A percentile compares a stretch with the other conserved stretches of the same genome.
Evolutionary conservation across 495 filamentous ascomycete genomes (phyloP).

Genomic region (Talaromyces proteolyticus): DNA sequence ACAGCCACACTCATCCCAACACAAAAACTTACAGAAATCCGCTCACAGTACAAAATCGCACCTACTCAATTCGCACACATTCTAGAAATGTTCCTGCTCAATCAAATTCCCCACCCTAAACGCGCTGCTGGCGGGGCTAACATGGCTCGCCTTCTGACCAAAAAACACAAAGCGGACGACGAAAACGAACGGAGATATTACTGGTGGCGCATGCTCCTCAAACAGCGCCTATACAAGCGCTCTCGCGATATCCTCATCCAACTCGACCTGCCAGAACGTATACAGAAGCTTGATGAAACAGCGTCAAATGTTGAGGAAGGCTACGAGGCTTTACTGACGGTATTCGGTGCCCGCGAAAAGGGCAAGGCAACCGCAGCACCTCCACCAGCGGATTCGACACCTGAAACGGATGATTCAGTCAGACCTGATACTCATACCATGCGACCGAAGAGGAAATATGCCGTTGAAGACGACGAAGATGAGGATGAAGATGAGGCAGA

Average conservation of each 20-base stretch:
- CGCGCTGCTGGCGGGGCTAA: constrained; percentile 49
- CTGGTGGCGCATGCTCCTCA: constrained; percentile 79
- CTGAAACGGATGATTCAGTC: constrained; percentile 8
- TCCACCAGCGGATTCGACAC: neutral
- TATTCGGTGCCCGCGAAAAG: constrained; percentile 34
- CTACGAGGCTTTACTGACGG: constrained; percentile 63
- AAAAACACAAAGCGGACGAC: constrained; percentile 45
- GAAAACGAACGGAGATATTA: constrained; percentile 60
- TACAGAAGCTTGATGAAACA: constrained; percentile 76
- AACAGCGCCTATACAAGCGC: constrained; percentile 73
- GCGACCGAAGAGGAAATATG: constrained; percentile 42
- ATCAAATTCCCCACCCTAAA: constrained; percentile 57
- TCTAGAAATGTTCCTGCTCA: constrained; percentile 84
- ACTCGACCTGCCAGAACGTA: constrained; percentile 67
- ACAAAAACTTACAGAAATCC: constrained; percentile 52
- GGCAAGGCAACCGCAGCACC: constrained; percentile 6
- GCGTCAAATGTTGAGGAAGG: constrained; percentile 74
- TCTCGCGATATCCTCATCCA: constrained; percentile 74
- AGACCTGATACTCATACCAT: constrained; percentile 20
- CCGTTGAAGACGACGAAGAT: constrained; percentile 40
- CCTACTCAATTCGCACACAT: constrained; percentile 82
- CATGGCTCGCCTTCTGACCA: constrained; percentile 43
- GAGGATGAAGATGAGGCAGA: constrained; percentile 33
- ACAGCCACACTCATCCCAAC: constrained; percentile 56
- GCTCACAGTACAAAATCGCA: constrained; percentile 66